phyloP scores from a whole-genome alignment of 2,329 filamentous ascomycete genomes.

The Aspergillus chevalieri region DNA sequence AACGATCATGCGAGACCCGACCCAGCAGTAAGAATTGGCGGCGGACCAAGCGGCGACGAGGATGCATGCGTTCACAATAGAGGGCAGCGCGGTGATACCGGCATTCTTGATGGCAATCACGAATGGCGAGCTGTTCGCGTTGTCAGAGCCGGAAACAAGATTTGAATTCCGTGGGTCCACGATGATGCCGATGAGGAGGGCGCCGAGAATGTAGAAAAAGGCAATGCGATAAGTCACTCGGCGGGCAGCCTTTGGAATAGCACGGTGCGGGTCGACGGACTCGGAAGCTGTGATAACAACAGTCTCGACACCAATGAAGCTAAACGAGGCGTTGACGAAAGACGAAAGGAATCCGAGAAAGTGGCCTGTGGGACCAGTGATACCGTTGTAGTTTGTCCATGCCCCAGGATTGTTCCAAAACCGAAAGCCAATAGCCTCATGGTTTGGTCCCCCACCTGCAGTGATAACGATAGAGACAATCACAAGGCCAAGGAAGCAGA shows the following conservation, averaged over 20 bases:
- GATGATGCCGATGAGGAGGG: too few species aligned
- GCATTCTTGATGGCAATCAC: too few species aligned
- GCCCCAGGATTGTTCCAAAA: slow-evolving; percentile 30
- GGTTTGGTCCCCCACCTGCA: slow-evolving; percentile 25
- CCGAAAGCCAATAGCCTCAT: slow-evolving; percentile 28
- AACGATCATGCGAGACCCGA: slow-evolving; percentile 54
- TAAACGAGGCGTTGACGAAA: slow-evolving; percentile 37
- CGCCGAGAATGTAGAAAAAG: slow-evolving; percentile 32
- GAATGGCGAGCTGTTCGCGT: too few species aligned
- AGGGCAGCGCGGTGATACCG: too few species aligned
- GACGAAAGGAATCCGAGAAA: slow-evolving; percentile 33
- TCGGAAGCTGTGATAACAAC: slow-evolving; percentile 38
- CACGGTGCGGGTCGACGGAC: slow-evolving; percentile 32
- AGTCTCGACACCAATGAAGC: slow-evolving; percentile 37
- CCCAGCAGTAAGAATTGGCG: too few species aligned
- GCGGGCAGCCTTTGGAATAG: slow-evolving; percentile 37
- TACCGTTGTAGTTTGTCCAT: slow-evolving; percentile 27
- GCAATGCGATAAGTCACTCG: slow-evolving; percentile 36
- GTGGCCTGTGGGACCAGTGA: slow-evolving; percentile 27
- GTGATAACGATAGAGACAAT: slow-evolving; percentile 29
- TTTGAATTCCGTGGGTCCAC: too few species aligned
- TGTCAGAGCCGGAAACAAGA: too few species aligned
- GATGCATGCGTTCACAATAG: too few species aligned
- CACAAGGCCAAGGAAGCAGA: slow-evolving; percentile 25
- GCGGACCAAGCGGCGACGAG: too few species aligned